Base-by-base conservation (phyloP, 1,284 basidiomycete genomes). In the Papiliotrema nemorosa region DNA sequence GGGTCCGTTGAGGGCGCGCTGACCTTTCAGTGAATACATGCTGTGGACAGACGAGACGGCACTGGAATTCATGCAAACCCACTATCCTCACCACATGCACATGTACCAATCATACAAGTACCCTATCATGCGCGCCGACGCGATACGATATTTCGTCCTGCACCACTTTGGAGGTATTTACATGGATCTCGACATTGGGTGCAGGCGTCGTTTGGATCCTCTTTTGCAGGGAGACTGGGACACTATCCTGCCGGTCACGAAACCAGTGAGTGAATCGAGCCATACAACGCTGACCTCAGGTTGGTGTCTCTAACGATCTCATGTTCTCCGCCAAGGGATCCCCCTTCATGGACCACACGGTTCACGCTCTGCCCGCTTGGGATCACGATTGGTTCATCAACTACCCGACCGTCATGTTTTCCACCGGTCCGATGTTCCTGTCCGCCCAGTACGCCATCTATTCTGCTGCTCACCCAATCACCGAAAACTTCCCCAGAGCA, bases 331-430 rank as follows among this genome's bases (percentile, higher is more conserved):
- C 88, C 67, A 86, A 86, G 67, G 79, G 79, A 0, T 91, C 94
- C 61, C 87, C 90, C 1, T 92, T 98, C 78, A 83, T 97, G 79
- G 84, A 86, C 33, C 88, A 92, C 73, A 87, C 91, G 44, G 94
- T 97, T 62, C 86, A 94, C 76, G 90, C 86, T 62, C 83, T 97
- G 56, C 81, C 85, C 65, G 85, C 85, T n/a, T 98, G 94, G 72
- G 88, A 97, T 76, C 90, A 94, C 74, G 82, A 84, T 49, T 97
- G 90, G 83, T 73, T 96, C 47, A 83, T 91, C 67, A 93, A 97
- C 76, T 98, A 98, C 66, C 94, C 96, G 27, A 98, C 94, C 31
- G 94, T 98, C 77, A 98, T 98, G 94, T 98, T 98, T 78, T 91
- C 90, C 44, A 98, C 96, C 0, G 34, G 70, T 18, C 85, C 90